Conservation (phyloP, 305 asterid genomes). For the Petunia hybrid region DNA sequence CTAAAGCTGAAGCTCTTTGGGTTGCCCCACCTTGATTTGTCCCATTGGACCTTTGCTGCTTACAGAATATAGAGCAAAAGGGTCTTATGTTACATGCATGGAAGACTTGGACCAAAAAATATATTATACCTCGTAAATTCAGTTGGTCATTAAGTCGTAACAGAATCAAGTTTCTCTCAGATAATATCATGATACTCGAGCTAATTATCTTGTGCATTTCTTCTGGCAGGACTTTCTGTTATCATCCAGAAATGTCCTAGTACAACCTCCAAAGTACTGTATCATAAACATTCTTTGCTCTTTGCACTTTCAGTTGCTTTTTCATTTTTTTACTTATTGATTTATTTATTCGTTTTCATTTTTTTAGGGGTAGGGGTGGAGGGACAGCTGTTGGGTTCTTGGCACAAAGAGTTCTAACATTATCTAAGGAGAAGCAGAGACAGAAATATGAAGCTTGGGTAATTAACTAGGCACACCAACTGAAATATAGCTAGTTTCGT, state of each 20-base stretch:
- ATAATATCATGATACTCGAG: background rate
- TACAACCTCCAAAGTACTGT: too few relatives aligned
- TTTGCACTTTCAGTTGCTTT: too few relatives aligned
- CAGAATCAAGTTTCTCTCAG: background rate
- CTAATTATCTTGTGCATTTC: too few relatives aligned
- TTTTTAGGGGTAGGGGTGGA: too few relatives aligned
- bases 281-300: too few relatives aligned
- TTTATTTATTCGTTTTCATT: too few relatives aligned
- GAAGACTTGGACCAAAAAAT: background rate
- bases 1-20: slow-evolving; percentile 97
- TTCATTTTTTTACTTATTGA: too few relatives aligned
- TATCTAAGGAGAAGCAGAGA: slow-evolving; percentile 14
- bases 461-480: background rate
- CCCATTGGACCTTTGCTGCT: slow-evolving; percentile 75
- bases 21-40: slow-evolving; percentile 83
- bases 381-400: too few relatives aligned
- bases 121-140: background rate
- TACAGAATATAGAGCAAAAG: slow-evolving; percentile 13
- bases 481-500: background rate
- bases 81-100: slow-evolving; percentile 14
- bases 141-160: background rate
- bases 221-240: too few relatives aligned
- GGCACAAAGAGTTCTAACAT: background rate
- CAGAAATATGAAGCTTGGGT: slow-evolving; percentile 5
- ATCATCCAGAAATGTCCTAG: too few relatives aligned